These are phyloP conservation scores for Cyclostephanos invisitatus DNA, from an alignment of 108 stramenopile species.

Conservation along the genomic window DNA sequence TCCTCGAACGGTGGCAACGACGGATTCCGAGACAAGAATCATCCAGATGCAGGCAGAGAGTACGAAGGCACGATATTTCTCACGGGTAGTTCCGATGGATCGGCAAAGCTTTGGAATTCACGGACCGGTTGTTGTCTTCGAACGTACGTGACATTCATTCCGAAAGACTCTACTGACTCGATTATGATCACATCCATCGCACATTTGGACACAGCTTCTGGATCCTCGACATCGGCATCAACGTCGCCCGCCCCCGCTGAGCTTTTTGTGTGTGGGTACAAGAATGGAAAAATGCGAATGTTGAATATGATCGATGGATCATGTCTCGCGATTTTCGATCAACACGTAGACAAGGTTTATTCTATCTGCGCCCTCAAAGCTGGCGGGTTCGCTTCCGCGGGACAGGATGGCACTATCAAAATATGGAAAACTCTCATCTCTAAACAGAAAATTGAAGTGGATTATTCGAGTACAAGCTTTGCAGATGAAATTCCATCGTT, in stretches of 20 bases:
- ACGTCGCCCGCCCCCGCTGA: neutral
- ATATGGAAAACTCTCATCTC: conserved; percentile 4
- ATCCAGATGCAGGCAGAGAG: neutral
- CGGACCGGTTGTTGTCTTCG: neutral
- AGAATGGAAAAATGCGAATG: conserved; percentile 21
- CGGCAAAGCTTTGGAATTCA: conserved; percentile 24
- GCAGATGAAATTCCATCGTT: neutral
- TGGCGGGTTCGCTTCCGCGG: neutral
- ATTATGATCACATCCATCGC: conserved; percentile 3
- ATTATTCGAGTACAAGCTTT: neutral
- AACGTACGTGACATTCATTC: neutral
- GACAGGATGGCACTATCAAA: conserved; percentile 7
- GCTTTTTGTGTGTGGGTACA: conserved; percentile 13
- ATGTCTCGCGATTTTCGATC: neutral
- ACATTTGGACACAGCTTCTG: neutral
- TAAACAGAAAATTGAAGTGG: neutral
- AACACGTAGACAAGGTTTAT: conserved; percentile 1
- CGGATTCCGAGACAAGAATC: no score
- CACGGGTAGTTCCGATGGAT: conserved; percentile 29
- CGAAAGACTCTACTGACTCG: neutral
- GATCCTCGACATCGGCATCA: neutral
- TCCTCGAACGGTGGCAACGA: neutral
- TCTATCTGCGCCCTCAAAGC: neutral
- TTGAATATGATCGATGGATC: conserved; percentile 4
- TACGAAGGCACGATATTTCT: conserved; percentile 15